Conservation (phyloP, 768 basidiomycete genomes). For the Fistulinella prunicolor region DNA sequence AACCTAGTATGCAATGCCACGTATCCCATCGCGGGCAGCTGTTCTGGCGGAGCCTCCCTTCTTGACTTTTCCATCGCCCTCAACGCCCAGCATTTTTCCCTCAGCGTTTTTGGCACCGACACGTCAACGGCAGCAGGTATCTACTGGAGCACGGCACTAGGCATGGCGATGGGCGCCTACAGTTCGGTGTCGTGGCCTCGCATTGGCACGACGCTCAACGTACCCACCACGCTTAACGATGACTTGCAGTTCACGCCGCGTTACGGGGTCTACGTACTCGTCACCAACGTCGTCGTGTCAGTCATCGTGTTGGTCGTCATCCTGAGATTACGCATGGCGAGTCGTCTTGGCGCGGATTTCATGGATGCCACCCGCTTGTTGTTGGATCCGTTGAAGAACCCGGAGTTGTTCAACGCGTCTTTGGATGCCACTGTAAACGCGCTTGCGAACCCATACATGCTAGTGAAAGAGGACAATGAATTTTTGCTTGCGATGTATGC, state of each 20-base stretch:
- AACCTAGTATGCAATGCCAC: slow-evolving; percentile 1
- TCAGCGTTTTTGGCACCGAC: too few species aligned
- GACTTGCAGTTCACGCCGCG: neutral
- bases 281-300: slow-evolving; percentile 3
- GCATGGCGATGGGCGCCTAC: neutral
- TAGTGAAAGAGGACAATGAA: too few species aligned
- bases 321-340: neutral
- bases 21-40: neutral
- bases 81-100: too few species aligned
- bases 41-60: neutral
- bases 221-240: neutral
- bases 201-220: neutral
- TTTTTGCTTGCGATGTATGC: too few species aligned
- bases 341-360: too few species aligned
- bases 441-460: too few species aligned
- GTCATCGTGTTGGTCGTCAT: neutral
- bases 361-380: too few species aligned
- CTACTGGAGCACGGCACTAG: neutral
- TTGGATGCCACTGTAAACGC: too few species aligned
- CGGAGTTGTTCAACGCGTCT: too few species aligned
- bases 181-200: neutral
- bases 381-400: too few species aligned
- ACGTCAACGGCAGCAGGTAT: neutral
- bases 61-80: neutral
- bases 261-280: slow-evolving; percentile 3